Evolutionary conservation across 352 stramenopile genomes (phyloP).

Genomic region (Peronospora tabacina): DNA sequence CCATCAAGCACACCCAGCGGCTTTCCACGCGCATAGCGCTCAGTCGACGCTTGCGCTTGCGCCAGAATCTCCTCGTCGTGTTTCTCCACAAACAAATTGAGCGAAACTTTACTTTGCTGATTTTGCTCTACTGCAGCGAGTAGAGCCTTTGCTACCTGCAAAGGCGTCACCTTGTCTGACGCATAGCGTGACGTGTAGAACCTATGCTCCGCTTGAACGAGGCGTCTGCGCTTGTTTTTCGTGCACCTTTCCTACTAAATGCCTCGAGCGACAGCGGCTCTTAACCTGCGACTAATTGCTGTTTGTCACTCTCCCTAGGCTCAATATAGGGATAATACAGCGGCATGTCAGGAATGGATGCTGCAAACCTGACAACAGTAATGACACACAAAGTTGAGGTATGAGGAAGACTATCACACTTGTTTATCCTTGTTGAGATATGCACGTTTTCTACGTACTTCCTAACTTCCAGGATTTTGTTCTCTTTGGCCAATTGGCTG

Average conservation of each 20-base stretch:
- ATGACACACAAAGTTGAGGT: no score
- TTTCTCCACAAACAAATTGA: conserved; percentile 72
- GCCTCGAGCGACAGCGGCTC: conserved; percentile 22
- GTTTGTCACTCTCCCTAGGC: conserved; percentile 29
- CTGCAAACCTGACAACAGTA: conserved; percentile 31
- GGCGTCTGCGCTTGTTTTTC: conserved; percentile 1
- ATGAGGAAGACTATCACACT: not conserved
- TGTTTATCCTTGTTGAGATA: not conserved
- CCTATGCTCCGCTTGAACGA: conserved; percentile 57
- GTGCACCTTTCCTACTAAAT: conserved; percentile 27
- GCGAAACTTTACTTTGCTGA: conserved; percentile 36
- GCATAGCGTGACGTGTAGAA: conserved; percentile 61
- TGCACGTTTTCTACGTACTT: conserved; percentile 17
- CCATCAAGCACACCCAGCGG: conserved; percentile 79
- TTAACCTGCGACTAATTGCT: conserved; percentile 4
- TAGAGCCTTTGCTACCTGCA: conserved; percentile 64
- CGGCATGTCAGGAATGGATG: conserved; percentile 57
- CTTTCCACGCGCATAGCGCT: conserved; percentile 58
- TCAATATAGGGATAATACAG: conserved; percentile 78
- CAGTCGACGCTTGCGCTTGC: conserved; percentile 53
- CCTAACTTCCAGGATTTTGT: conserved; percentile 55
- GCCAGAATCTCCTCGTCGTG: conserved; percentile 62
- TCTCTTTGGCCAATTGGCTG: conserved; percentile 44
- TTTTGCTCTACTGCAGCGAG: conserved; percentile 48
- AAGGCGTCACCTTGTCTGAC: conserved; percentile 36